Percentiles rank a stretch among this genome's conserved stretches.
These are phyloP conservation scores for Lithohypha guttulata DNA, from an alignment of 2,329 filamentous ascomycete genomes.

Conservation along the genomic window DNA sequence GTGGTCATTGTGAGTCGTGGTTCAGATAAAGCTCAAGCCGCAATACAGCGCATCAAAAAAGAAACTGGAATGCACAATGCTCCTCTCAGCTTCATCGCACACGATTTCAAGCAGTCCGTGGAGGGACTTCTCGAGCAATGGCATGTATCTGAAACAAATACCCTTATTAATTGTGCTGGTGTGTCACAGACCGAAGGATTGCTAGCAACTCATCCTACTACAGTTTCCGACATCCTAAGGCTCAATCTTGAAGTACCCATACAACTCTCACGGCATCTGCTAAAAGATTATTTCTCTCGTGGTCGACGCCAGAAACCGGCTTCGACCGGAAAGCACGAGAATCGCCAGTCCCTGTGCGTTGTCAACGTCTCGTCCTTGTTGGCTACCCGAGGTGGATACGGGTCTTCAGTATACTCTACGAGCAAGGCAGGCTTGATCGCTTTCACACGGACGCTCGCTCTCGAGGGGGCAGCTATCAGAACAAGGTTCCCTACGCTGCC, in stretches of 20 bases:
- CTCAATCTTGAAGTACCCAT: slow-evolving; percentile 54
- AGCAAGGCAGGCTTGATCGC: slow-evolving; percentile 72
- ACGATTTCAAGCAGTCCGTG: slow-evolving; percentile 3
- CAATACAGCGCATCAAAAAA: slow-evolving; percentile 16
- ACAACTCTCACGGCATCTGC: slow-evolving; percentile 29
- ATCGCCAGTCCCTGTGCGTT: slow-evolving; percentile 42
- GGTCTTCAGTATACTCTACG: slow-evolving; percentile 64
- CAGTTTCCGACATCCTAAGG: slow-evolving; percentile 49
- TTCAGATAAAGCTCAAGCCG: slow-evolving; percentile 33
- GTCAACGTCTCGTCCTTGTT: slow-evolving; percentile 74
- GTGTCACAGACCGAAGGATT: slow-evolving; percentile 56
- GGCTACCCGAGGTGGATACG: slow-evolving; percentile 56
- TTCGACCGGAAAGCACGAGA: background rate
- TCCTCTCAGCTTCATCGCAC: background rate
- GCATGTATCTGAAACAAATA: too few relatives aligned
- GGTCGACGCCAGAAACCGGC: background rate
- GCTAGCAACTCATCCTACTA: slow-evolving; percentile 39
- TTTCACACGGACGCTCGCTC: slow-evolving; percentile 31
- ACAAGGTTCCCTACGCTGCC: slow-evolving; percentile 15
- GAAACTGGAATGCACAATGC: background rate
- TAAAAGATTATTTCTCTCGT: slow-evolving; percentile 18
- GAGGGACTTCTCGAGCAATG: too few relatives aligned
- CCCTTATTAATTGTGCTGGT: slow-evolving; percentile 74
- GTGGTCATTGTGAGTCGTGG: slow-evolving; percentile 52
- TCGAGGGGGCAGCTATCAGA: slow-evolving; percentile 25